Evolutionary conservation across 495 filamentous ascomycete species (phyloP), one percentile per base, ranked within the genome.

Genomic region (Hyaloscypha hepaticicola): DNA sequence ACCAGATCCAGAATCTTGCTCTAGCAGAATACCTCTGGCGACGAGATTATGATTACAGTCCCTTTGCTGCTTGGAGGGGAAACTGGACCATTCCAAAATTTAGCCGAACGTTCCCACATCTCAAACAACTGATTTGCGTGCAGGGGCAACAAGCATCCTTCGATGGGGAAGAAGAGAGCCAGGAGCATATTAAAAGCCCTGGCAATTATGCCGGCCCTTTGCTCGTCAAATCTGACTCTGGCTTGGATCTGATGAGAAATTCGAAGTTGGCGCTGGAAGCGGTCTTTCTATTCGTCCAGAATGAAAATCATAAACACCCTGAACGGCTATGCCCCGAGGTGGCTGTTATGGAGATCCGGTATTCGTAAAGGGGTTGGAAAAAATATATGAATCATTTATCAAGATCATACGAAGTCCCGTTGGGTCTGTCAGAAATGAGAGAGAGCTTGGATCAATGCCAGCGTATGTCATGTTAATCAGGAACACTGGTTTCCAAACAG

Each of bases 1-100:
- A 60, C 28, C 55, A 55, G 21, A 65, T 65, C 28, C 56, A 65
- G 34, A 21, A 60, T 27, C 6, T 65, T 22, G 63, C 63, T 26
- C 27, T 65, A 12, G 41, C 63, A 5, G 63, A 65, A 45, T 49
- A 58, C 16, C 50, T 65, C 1, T 65, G 55, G 55, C 45, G 25
- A n/a, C 11, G 6, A 22, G 49, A 60, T 21, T 45, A 25, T 1
- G 21, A 27, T 5, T 7, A 12, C 8, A 50, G 25, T 45, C 51
- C 41, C 3, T 59, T 59, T 19, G 14, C 62, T 25, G 25, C 16
- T 25, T 48, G 28, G 2, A 63, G 31, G 24, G 33, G 29, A 5
- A 48, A 22, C 4, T 55, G 50, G 61, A 50, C 26, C 24, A 56
- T 58, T 26, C 11, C 21, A 8, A 53, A 38, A 11, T 52, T 64